A percentile compares a stretch with the other conserved stretches of the same genome.
Conservation (phyloP, 176 grass and related monocot genomes). For the Cymbopogon citratus region DNA sequence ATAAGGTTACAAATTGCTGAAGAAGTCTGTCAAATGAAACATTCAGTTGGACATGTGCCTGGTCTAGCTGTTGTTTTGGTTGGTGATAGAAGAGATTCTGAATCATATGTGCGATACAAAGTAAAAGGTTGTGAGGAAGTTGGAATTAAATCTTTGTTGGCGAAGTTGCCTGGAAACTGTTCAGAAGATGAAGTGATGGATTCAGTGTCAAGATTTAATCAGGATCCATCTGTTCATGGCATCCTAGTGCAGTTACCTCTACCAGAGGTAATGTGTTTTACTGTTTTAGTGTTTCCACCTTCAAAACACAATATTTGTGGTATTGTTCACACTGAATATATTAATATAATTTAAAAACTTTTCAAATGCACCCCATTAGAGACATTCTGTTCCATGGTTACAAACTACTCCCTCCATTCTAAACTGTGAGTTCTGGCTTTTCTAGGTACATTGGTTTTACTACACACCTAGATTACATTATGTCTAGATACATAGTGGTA, state of each 20-base stretch:
- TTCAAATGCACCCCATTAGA: neutral
- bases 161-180: conserved; percentile 63
- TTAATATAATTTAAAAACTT: neutral
- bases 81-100: conserved; percentile 78
- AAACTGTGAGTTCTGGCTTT: neutral
- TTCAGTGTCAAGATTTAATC: conserved; percentile 59
- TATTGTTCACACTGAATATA: neutral
- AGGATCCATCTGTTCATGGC: conserved; percentile 86
- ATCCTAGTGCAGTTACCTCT: conserved; percentile 93
- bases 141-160: conserved; percentile 74
- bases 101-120: conserved; percentile 78
- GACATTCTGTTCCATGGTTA: neutral
- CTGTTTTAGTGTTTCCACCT: neutral
- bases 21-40: conserved; percentile 59
- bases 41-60: conserved; percentile 48
- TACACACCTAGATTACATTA: neutral
- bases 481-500: too few relatives aligned
- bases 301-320: neutral
- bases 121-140: conserved; percentile 81
- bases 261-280: conserved; percentile 54
- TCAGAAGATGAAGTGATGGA: conserved; percentile 64
- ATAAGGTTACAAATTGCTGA: conserved; percentile 65
- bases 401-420: neutral
- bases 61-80: conserved; percentile 81
- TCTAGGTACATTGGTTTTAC: neutral